phyloP scores from a whole-genome alignment of 2,329 filamentous ascomycete species.

The Leptoxyphium fumago region DNA sequence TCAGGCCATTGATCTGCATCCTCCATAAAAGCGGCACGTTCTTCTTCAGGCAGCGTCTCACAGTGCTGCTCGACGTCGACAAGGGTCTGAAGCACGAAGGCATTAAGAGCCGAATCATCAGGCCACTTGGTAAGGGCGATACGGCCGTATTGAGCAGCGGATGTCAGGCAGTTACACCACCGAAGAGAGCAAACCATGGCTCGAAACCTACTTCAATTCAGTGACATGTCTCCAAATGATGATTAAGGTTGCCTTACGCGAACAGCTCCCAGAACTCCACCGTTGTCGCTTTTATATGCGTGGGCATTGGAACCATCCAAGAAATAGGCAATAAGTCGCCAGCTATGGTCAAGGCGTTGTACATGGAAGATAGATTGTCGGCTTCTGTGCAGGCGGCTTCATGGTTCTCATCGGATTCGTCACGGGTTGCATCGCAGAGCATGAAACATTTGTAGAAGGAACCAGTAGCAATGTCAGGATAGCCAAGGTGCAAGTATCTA shows the following conservation, averaged over 20 bases:
- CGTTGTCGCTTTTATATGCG: no score
- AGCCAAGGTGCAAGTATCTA: conserved; percentile 59
- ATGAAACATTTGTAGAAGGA: conserved; percentile 87
- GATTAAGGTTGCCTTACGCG: no score
- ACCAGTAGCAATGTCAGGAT: conserved; percentile 77
- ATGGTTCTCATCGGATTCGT: conserved; percentile 74
- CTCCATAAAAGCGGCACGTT: neutral
- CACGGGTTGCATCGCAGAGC: conserved; percentile 62
- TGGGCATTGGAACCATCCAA: no score
- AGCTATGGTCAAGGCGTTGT: neutral
- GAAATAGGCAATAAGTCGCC: no score
- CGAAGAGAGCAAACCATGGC: conserved; percentile 34
- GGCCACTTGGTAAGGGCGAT: conserved; percentile 44
- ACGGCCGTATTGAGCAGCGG: conserved; percentile 50
- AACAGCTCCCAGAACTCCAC: no score
- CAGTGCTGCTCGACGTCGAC: conserved; percentile 10
- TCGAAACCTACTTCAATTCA: neutral
- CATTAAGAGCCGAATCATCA: conserved; percentile 39
- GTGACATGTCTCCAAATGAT: no score
- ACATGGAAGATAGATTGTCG: conserved; percentile 4
- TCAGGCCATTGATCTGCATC: conserved; percentile 44
- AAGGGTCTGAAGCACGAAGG: conserved; percentile 38
- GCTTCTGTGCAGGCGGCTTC: conserved; percentile 43
- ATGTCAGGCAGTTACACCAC: conserved; percentile 49
- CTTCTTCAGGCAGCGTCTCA: conserved; percentile 1